These are phyloP conservation scores for Pseudophaeomoniella oleicola DNA, from an alignment of 2,329 filamentous ascomycete species.

Conservation along the genomic window DNA sequence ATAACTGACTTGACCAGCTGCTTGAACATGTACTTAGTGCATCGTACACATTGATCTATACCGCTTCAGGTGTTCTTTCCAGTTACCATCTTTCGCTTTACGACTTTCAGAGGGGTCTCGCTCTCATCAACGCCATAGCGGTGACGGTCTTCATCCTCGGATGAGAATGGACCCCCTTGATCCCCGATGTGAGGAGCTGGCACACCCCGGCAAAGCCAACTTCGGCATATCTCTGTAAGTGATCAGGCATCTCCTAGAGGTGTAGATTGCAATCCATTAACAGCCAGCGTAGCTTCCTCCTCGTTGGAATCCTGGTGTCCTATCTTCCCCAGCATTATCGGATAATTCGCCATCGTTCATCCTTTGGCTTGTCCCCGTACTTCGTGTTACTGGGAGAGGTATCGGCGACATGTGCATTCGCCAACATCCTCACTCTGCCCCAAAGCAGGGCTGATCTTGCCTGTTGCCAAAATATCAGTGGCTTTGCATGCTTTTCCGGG, in stretches of 20 bases:
- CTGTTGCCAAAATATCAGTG: constrained; percentile 71
- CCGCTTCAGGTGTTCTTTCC: no score
- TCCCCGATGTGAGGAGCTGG: constrained; percentile 31
- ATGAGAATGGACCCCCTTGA: constrained; percentile 2
- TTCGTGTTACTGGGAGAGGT: constrained; percentile 91
- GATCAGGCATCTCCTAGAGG: no score
- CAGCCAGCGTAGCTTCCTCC: constrained; percentile 59
- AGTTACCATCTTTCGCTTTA: no score
- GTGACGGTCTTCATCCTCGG: no score
- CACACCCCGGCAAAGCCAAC: constrained; percentile 36
- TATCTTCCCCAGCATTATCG: constrained; percentile 92
- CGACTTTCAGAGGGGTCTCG: no score
- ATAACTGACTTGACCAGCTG: no score
- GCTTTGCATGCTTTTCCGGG: constrained; percentile 71
- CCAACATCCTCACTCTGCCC: constrained; percentile 83
- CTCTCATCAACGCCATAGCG: no score
- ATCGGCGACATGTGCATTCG: constrained; percentile 74
- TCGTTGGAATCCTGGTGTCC: constrained; percentile 77
- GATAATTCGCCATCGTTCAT: constrained; percentile 72
- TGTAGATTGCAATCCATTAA: no score
- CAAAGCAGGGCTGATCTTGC: constrained; percentile 66
- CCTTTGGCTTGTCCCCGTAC: constrained; percentile 88
- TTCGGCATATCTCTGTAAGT: constrained; percentile 39
- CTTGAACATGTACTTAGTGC: no score
- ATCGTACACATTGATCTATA: no score